Conservation (phyloP, 192 early-diverging fungal species). For the Mortierella hygrophila region DNA sequence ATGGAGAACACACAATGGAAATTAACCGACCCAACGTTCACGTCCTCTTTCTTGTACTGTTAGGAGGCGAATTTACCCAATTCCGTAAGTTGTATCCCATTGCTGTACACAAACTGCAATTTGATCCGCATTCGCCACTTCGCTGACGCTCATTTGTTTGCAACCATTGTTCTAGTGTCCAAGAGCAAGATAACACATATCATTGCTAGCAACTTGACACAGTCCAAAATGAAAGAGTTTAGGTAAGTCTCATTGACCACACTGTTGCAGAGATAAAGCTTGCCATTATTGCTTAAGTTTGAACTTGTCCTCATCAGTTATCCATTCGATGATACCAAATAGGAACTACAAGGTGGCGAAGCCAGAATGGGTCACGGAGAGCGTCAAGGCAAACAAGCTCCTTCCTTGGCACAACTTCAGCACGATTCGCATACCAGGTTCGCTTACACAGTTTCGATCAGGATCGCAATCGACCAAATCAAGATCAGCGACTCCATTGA, state of each 20-base stretch:
- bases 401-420: slow-evolving; percentile 79
- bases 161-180: slow-evolving; percentile 56
- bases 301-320: neutral
- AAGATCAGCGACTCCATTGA: neutral
- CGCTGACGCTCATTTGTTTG: neutral
- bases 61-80: slow-evolving; percentile 47
- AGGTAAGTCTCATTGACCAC: slow-evolving; percentile 27
- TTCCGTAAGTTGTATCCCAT: slow-evolving; percentile 11
- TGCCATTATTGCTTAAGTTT: neutral
- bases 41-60: neutral
- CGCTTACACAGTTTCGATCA: slow-evolving; percentile 20
- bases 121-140: neutral
- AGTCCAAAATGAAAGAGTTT: slow-evolving; percentile 75
- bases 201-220: slow-evolving; percentile 73
- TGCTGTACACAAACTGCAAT: neutral
- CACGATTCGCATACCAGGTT: slow-evolving; percentile 28
- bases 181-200: slow-evolving; percentile 76
- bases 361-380: slow-evolving; percentile 85
- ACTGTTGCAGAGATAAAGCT: neutral
- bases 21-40: neutral
- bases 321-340: neutral
- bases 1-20: neutral
- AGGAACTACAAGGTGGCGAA: slow-evolving; percentile 76
- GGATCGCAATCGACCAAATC: slow-evolving; percentile 9
- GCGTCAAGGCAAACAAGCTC: slow-evolving; percentile 65